Evolutionary conservation across 2,329 filamentous ascomycete species (phyloP).

Genomic region (Neocatenulostroma microsporum): DNA sequence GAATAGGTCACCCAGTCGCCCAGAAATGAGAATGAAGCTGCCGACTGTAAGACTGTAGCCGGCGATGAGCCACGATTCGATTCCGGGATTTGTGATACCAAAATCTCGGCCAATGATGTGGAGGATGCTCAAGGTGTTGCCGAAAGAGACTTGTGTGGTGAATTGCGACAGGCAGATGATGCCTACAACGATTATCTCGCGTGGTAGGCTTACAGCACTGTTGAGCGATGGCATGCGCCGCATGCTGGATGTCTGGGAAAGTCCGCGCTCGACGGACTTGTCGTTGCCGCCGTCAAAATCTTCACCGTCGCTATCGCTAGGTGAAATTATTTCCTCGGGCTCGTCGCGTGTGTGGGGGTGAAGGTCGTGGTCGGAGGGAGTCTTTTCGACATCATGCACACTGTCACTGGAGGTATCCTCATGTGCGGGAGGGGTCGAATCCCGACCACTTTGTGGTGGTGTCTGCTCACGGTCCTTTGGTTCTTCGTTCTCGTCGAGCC

Average conservation of each 20-base stretch:
- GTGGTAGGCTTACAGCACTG: constrained; percentile 21
- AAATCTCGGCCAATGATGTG: constrained; percentile 45
- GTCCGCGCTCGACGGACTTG: not conserved
- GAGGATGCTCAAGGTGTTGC: constrained; percentile 21
- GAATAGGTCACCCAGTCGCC: constrained; percentile 40
- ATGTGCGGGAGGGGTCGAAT: too few species aligned
- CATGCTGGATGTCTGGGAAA: not conserved
- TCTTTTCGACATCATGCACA: too few species aligned
- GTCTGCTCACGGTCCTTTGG: too few species aligned
- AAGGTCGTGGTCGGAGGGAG: too few species aligned
- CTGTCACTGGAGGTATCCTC: too few species aligned
- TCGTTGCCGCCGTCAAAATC: not conserved
- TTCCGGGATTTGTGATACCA: constrained; percentile 42
- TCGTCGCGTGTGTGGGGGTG: too few species aligned
- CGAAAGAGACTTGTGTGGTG: constrained; percentile 23
- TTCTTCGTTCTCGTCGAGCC: too few species aligned
- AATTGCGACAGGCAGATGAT: constrained; percentile 25
- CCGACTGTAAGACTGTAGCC: constrained; percentile 38
- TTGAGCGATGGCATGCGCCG: constrained; percentile 14
- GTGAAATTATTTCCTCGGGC: not conserved
- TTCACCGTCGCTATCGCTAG: not conserved
- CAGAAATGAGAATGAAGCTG: constrained; percentile 39
- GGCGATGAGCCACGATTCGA: constrained; percentile 39
- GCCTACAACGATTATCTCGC: constrained; percentile 24
- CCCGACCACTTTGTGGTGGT: too few species aligned